A percentile compares a stretch with the other conserved stretches of the same genome.
These are phyloP conservation scores for Panaeolus papilionaceus DNA, from an alignment of 768 basidiomycete genomes.

Conservation along the genomic window DNA sequence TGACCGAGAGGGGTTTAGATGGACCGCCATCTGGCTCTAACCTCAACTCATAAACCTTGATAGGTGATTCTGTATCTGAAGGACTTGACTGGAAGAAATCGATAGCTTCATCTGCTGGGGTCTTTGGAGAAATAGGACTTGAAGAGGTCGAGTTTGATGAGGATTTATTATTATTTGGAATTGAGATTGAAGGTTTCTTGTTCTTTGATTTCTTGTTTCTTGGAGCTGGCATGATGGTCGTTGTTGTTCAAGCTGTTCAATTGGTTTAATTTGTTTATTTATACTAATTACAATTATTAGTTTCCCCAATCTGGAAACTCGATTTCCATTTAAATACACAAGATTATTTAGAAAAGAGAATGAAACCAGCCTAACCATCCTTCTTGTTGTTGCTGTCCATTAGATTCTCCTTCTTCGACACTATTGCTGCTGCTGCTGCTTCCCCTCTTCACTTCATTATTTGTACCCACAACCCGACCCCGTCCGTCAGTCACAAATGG, in stretches of 20 bases:
- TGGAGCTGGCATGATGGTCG: slow-evolving; percentile 4
- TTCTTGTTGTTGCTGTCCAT: slow-evolving; percentile 9
- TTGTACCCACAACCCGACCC: slow-evolving; percentile 61
- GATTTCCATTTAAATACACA: slow-evolving; percentile 14
- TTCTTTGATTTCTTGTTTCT: slow-evolving; percentile 11
- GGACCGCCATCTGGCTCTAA: slow-evolving; percentile 94
- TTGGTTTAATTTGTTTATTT: neutral
- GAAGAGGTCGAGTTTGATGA: neutral
- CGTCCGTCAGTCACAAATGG: slow-evolving; percentile 69
- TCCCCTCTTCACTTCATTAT: slow-evolving; percentile 3
- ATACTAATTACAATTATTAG: neutral
- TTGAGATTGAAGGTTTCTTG: neutral
- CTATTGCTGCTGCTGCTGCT: slow-evolving; percentile 21
- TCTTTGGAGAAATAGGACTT: slow-evolving; percentile 69
- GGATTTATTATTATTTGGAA: neutral
- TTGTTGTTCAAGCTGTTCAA: neutral
- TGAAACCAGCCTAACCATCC: slow-evolving; percentile 17
- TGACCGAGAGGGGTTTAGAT: slow-evolving; percentile 80
- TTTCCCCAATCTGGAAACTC: slow-evolving; percentile 10
- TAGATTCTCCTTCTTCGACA: slow-evolving; percentile 17
- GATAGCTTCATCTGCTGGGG: slow-evolving; percentile 92
- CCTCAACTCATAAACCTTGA: slow-evolving; percentile 85
- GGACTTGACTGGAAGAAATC: slow-evolving; percentile 78
- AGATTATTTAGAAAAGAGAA: slow-evolving; percentile 16
- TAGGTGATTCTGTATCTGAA: slow-evolving; percentile 60